Percentiles rank a stretch among this genome's conserved stretches.
phyloP scores from a whole-genome alignment of 2,329 filamentous ascomycete species.

The Sporothrix euskadiensis region DNA sequence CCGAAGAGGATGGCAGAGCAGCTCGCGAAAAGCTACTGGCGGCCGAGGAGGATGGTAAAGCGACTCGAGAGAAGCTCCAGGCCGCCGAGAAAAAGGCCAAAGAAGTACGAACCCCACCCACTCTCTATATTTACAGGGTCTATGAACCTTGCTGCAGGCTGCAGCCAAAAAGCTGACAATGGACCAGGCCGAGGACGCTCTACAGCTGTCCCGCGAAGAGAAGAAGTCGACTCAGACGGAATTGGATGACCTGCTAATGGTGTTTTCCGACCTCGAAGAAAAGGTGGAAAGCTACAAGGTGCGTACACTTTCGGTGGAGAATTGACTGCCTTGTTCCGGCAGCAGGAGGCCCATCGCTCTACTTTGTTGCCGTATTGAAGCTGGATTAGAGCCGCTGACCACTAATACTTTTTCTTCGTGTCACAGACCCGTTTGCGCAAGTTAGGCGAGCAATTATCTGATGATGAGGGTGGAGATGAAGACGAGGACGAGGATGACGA shows the following conservation, averaged over 20 bases:
- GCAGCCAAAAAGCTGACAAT: neutral
- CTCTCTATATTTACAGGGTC: no score
- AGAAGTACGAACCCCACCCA: conserved; percentile 26
- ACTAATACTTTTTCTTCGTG: conserved; percentile 20
- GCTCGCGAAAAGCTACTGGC: conserved; percentile 37
- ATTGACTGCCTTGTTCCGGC: conserved; percentile 3
- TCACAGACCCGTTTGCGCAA: conserved; percentile 59
- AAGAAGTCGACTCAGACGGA: conserved; percentile 67
- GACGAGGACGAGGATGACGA: conserved; percentile 35
- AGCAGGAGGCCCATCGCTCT: neutral
- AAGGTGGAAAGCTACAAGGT: conserved; percentile 76
- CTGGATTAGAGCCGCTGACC: neutral
- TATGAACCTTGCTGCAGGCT: neutral
- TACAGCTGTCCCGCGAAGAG: conserved; percentile 59
- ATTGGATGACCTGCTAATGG: conserved; percentile 77
- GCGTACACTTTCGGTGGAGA: conserved; percentile 34
- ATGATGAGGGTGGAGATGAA: conserved; percentile 61
- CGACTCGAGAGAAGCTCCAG: conserved; percentile 37
- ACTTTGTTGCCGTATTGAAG: neutral
- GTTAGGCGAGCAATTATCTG: conserved; percentile 70
- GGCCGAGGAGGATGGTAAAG: conserved; percentile 34
- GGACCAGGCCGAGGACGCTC: conserved; percentile 39
- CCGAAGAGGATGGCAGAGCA: conserved; percentile 36
- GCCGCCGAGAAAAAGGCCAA: conserved; percentile 39
- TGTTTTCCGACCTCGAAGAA: conserved; percentile 78